Evolutionary conservation across 208 protist genomes (phyloP).

Genomic region (Strigomonas culicis): DNA sequence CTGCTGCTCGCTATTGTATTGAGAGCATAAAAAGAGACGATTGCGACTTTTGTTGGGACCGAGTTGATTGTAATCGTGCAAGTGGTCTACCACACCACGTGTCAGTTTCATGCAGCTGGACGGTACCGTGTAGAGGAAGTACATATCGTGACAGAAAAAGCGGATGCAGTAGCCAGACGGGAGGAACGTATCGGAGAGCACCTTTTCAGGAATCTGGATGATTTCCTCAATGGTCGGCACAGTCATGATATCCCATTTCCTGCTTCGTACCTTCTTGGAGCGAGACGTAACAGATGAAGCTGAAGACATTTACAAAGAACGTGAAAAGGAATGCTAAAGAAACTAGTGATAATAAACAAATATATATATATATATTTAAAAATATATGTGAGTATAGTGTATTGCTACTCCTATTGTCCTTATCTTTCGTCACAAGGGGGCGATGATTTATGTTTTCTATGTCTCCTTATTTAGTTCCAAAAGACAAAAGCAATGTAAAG

Average conservation of each 20-base stretch:
- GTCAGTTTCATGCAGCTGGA: conserved; percentile 55
- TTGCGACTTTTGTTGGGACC: conserved; percentile 76
- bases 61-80: conserved; percentile 74
- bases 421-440: too few species aligned
- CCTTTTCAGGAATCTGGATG: conserved; percentile 27
- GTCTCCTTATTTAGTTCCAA: too few species aligned
- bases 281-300: conserved; percentile 10
- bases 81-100: conserved; percentile 67
- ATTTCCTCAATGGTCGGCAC: conserved; percentile 59
- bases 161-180: conserved; percentile 64
- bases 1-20: conserved; percentile 34
- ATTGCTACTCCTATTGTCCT: too few species aligned
- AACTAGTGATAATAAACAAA: conserved; percentile 9
- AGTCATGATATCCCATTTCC: conserved; percentile 60
- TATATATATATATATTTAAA: conserved; percentile 9
- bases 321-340: conserved; percentile 4
- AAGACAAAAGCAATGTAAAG: too few species aligned
- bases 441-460: too few species aligned
- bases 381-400: too few species aligned
- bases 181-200: conserved; percentile 30
- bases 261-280: conserved; percentile 36
- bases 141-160: conserved; percentile 74
- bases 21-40: conserved; percentile 65
- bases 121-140: conserved; percentile 57
- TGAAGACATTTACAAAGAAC: conserved; percentile 4